Percentiles rank a stretch among this genome's conserved stretches.
These are phyloP conservation scores for Alternaria hordeiaustralica DNA, from an alignment of 2,329 filamentous ascomycete species.

Conservation along the genomic window DNA sequence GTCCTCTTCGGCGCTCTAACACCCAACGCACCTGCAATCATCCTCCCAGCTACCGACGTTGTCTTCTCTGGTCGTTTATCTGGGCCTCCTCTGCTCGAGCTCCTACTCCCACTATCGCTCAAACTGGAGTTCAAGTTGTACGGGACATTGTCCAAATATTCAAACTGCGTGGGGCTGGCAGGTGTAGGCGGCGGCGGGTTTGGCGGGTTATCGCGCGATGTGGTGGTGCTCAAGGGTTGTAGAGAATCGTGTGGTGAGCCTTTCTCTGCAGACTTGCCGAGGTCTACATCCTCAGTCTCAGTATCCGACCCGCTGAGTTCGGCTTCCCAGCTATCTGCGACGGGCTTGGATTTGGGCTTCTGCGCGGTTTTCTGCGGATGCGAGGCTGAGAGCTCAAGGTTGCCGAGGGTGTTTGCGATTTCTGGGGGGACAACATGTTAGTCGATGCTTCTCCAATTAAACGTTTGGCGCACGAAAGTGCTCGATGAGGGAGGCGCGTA, in stretches of 20 bases:
- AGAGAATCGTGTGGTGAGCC: constrained; percentile 16
- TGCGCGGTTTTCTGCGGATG: constrained; percentile 38
- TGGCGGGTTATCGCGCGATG: constrained; percentile 19
- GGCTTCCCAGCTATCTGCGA: constrained; percentile 81
- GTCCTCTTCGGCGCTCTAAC: constrained; percentile 81
- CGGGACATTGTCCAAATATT: constrained; percentile 36
- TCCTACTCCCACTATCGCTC: constrained; percentile 10
- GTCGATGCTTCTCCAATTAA: not conserved
- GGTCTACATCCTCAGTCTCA: constrained; percentile 31
- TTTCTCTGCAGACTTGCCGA: not conserved
- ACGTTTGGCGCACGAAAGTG: not conserved
- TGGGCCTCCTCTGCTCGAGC: constrained; percentile 31
- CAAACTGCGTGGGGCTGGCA: constrained; percentile 43
- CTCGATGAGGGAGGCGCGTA: not conserved
- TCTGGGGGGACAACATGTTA: constrained; percentile 29
- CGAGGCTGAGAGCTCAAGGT: constrained; percentile 46
- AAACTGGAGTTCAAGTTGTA: constrained; percentile 13
- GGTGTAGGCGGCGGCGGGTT: constrained; percentile 46
- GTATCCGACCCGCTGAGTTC: constrained; percentile 59
- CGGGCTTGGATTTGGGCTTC: constrained; percentile 47
- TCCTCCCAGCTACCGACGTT: constrained; percentile 83
- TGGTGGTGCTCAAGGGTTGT: constrained; percentile 25
- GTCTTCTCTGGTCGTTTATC: constrained; percentile 80
- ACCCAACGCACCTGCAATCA: constrained; percentile 90
- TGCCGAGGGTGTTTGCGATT: constrained; percentile 45